These are phyloP conservation scores for Floccularia luteovirens DNA, from an alignment of 768 basidiomycete genomes.

Conservation along the genomic window DNA sequence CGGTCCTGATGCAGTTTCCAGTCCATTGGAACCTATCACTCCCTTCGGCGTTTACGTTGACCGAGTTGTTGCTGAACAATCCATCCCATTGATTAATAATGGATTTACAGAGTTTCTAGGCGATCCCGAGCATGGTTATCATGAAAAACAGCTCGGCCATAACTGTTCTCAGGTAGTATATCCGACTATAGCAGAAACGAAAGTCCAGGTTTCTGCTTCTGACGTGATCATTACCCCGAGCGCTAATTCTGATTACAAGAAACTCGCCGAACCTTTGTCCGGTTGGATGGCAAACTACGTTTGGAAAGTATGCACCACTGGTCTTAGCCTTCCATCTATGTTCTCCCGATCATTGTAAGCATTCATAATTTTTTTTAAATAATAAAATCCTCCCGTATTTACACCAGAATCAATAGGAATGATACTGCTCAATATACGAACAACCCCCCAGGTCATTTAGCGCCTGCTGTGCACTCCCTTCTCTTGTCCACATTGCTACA, in stretches of 20 bases:
- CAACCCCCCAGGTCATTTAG: constrained; percentile 45
- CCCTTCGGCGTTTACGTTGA: constrained; percentile 75
- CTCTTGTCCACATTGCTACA: constrained; percentile 75
- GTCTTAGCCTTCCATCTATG: constrained; percentile 45
- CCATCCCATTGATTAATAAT: constrained; percentile 4
- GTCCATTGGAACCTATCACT: constrained; percentile 68
- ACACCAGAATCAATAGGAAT: constrained; percentile 10
- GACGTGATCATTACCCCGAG: constrained; percentile 40
- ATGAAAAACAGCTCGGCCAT: constrained; percentile 8
- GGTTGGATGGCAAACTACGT: constrained; percentile 76
- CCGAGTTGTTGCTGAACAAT: constrained; percentile 46
- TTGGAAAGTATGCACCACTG: constrained; percentile 80
- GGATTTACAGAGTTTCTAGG: constrained; percentile 1
- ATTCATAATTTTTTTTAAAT: constrained; percentile 4
- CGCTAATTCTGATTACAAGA: constrained; percentile 55
- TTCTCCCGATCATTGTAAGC: constrained; percentile 54
- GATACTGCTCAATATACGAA: constrained; percentile 31
- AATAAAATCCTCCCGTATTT: constrained; percentile 3
- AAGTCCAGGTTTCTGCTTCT: constrained; percentile 26
- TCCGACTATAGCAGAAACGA: constrained; percentile 23
- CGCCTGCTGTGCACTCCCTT: constrained; percentile 60
- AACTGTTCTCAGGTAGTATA: constrained; percentile 18
- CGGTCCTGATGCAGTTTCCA: constrained; percentile 49
- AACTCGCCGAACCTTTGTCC: constrained; percentile 67
- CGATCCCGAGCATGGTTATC: constrained; percentile 9